These are phyloP conservation scores for Aethionema arabicum DNA, from an alignment of 345 rosid genomes.

Conservation along the genomic window DNA sequence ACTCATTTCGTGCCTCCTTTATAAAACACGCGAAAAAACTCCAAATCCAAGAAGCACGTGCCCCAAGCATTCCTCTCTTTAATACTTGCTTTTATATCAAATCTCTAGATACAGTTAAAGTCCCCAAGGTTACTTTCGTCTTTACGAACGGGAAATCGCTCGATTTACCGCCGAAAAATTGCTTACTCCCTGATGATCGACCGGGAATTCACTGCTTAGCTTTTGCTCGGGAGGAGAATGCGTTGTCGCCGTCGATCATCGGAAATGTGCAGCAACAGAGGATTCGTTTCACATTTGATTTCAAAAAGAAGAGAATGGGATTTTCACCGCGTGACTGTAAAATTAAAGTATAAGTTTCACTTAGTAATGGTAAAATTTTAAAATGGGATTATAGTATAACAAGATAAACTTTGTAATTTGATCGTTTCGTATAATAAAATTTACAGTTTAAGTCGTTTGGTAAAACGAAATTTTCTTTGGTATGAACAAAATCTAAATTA, in stretches of 20 bases:
- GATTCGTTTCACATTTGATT: conserved; percentile 79
- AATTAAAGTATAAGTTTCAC: too few species aligned
- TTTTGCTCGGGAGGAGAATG: too few species aligned
- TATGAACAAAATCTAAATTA: too few species aligned
- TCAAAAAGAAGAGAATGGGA: conserved; percentile 66
- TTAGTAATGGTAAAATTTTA: too few species aligned
- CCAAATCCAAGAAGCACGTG: too few species aligned
- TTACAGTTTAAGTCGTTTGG: too few species aligned
- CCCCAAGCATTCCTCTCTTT: too few species aligned
- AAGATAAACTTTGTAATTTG: too few species aligned
- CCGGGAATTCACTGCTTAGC: conserved; percentile 86
- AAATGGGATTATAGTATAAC: too few species aligned
- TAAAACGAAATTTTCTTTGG: conserved; percentile 27
- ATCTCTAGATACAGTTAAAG: conserved; percentile 52
- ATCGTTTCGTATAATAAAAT: too few species aligned
- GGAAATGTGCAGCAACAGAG: conserved; percentile 98
- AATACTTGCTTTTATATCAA: conserved; percentile 90
- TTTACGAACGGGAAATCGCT: conserved; percentile 57
- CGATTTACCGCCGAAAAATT: conserved; percentile 74
- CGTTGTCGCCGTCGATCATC: conserved; percentile 88
- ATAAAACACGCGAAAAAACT: conserved; percentile 40
- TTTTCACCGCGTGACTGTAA: conserved; percentile 68
- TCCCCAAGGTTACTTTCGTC: conserved; percentile 75
- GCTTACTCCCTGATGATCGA: conserved; percentile 57
- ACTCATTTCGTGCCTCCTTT: conserved; percentile 76